Percentiles rank a stretch among this genome's conserved stretches.
phyloP scores from a whole-genome alignment of 352 stramenopile genomes.

The Pythium aquatile region DNA sequence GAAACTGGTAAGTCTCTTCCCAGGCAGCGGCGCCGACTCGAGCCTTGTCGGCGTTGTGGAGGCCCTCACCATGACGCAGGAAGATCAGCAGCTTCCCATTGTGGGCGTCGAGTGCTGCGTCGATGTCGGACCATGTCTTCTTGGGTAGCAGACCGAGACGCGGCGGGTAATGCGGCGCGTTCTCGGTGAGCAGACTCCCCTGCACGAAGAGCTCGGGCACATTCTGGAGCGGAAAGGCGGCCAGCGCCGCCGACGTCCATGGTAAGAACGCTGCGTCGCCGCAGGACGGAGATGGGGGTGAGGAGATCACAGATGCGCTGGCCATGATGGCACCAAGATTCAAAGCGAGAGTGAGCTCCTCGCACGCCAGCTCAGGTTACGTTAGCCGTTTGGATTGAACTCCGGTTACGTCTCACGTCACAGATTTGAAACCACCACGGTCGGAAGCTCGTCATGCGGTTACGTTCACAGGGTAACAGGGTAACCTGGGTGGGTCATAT shows the following conservation, averaged over 20 bases:
- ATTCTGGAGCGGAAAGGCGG: constrained; percentile 10
- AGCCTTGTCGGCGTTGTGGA: constrained; percentile 64
- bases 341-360: neutral
- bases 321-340: neutral
- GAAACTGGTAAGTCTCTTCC: constrained; percentile 52
- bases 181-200: constrained; percentile 32
- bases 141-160: constrained; percentile 45
- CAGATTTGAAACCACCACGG: neutral
- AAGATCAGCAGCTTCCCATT: constrained; percentile 55
- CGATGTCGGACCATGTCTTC: constrained; percentile 40
- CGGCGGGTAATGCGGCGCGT: constrained; percentile 32
- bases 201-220: constrained; percentile 48
- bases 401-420: constrained; percentile 1
- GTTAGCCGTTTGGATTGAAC: neutral
- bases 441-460: too few species aligned
- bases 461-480: too few species aligned
- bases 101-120: constrained; percentile 31
- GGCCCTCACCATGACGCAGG: constrained; percentile 61
- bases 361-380: constrained; percentile 4
- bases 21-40: constrained; percentile 51
- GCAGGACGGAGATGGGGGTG: neutral
- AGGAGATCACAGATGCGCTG: neutral
- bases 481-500: neutral
- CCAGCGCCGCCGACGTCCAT: constrained; percentile 6
- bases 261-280: constrained; percentile 10